A percentile compares a stretch with the other conserved stretches of the same genome.
Evolutionary conservation across 2,329 filamentous ascomycete genomes (phyloP).

Genomic region (Xylariaceae sp.): DNA sequence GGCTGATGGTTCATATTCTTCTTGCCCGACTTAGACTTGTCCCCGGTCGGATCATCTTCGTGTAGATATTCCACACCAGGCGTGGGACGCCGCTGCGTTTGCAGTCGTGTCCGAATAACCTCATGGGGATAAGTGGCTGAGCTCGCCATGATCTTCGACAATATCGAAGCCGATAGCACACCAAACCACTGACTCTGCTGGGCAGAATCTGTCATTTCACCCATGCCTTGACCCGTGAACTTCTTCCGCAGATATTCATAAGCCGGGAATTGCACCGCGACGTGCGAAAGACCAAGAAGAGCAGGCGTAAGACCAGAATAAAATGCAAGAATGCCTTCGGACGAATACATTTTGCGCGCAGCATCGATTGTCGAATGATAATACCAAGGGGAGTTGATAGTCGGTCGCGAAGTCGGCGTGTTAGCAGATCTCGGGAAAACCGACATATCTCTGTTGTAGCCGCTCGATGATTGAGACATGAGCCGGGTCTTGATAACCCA

Average conservation of each 20-base stretch:
- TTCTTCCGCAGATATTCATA: constrained; percentile 90
- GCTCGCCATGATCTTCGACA: constrained; percentile 92
- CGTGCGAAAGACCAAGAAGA: constrained; percentile 84
- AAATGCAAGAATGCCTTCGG: constrained; percentile 83
- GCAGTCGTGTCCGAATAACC: constrained; percentile 85
- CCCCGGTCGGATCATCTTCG: constrained; percentile 35
- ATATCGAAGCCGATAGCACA: constrained; percentile 79
- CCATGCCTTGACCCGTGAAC: constrained; percentile 88
- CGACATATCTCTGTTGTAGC: constrained; percentile 42
- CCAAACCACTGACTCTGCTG: constrained; percentile 71
- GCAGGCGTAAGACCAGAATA: constrained; percentile 94
- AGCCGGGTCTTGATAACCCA: constrained; percentile 99
- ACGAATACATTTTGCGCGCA: constrained; percentile 89
- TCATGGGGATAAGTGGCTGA: constrained; percentile 96
- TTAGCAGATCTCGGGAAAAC: constrained; percentile 45
- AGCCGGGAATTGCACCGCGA: constrained; percentile 93
- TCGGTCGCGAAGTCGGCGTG: constrained; percentile 51
- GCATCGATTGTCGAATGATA: constrained; percentile 88
- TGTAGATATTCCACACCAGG: constrained; percentile 50
- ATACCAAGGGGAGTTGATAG: constrained; percentile 72
- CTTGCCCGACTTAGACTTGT: constrained; percentile 33
- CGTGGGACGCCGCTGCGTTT: constrained; percentile 79
- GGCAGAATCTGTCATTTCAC: constrained; percentile 54
- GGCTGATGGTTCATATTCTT: constrained; percentile 15
- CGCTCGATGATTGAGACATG: constrained; percentile 75